Conservation (phyloP, 345 rosid species). For the Mallotus nudiflorus region DNA sequence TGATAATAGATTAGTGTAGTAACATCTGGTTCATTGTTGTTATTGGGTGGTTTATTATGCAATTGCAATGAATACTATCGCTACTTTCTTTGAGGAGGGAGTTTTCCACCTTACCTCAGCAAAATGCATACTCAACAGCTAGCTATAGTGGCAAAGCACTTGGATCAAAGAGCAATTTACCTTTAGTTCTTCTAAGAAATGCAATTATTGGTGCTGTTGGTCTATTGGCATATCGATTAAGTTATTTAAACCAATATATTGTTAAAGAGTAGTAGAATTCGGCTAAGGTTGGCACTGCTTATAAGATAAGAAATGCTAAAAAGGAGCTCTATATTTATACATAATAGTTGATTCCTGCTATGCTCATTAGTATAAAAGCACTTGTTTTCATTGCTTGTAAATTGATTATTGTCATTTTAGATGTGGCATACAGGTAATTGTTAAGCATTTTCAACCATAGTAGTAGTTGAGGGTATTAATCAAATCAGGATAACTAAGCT, state of each 20-base stretch:
- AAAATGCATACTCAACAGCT: slow-evolving; percentile 45
- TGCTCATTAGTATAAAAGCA: too few species aligned
- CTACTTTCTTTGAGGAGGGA: slow-evolving; percentile 49
- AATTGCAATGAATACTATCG: slow-evolving; percentile 37
- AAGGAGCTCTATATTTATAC: too few species aligned
- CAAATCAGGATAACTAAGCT: too few species aligned
- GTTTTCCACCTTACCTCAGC: slow-evolving; percentile 47
- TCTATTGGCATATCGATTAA: slow-evolving; percentile 53
- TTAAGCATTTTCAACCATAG: slow-evolving; percentile 78
- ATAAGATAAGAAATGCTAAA: too few species aligned
- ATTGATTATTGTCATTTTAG: background rate
- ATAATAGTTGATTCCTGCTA: background rate
- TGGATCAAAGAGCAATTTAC: slow-evolving; percentile 40
- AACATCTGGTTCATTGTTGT: background rate
- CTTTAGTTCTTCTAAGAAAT: slow-evolving; percentile 51
- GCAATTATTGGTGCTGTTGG: slow-evolving; percentile 47
- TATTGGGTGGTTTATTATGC: slow-evolving; percentile 11
- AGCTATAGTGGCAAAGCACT: slow-evolving; percentile 45
- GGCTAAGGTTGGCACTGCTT: slow-evolving; percentile 23
- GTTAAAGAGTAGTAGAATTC: slow-evolving; percentile 35
- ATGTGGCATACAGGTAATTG: slow-evolving; percentile 60
- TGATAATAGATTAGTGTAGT: too few species aligned
- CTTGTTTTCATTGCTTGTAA: background rate
- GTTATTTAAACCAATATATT: slow-evolving; percentile 56
- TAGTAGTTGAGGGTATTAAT: slow-evolving; percentile 60